Conservation (phyloP, 2,329 filamentous ascomycete species). For the Claviceps humidiphila region DNA sequence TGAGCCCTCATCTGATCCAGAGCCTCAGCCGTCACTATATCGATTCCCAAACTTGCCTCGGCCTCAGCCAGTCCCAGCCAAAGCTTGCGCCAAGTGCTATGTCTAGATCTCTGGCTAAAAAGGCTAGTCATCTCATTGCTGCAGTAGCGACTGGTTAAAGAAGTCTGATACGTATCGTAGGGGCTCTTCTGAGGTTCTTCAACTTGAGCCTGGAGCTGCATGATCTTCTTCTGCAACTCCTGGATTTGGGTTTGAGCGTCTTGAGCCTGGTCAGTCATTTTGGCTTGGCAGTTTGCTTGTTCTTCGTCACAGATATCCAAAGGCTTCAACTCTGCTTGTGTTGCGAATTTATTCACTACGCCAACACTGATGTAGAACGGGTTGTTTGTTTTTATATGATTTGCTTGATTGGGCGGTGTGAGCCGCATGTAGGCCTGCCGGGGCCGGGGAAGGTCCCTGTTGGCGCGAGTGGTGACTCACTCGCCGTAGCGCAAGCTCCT, state of each 20-base stretch:
- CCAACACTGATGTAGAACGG: no score
- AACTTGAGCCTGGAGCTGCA: conserved; percentile 6
- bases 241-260: conserved; percentile 5
- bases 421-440: no score
- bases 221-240: conserved; percentile 6
- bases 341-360: not conserved
- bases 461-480: no score
- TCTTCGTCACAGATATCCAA: not conserved
- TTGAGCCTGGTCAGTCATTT: conserved; percentile 2
- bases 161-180: conserved; percentile 42
- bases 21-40: conserved; percentile 57
- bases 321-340: not conserved
- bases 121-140: conserved; percentile 63
- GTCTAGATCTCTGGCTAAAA: conserved; percentile 64
- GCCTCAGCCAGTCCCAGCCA: conserved; percentile 77
- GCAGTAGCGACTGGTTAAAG: conserved; percentile 60
- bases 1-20: conserved; percentile 65
- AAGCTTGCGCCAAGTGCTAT: conserved; percentile 69
- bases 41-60: conserved; percentile 68
- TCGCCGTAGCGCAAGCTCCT: no score
- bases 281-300: not conserved
- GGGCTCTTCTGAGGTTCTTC: conserved; percentile 6
- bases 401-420: no score
- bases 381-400: no score
- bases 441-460: no score